A percentile compares a stretch with the other conserved stretches of the same genome.
phyloP scores from a whole-genome alignment of 352 stramenopile genomes.

The Globisporangium apiculatum region DNA sequence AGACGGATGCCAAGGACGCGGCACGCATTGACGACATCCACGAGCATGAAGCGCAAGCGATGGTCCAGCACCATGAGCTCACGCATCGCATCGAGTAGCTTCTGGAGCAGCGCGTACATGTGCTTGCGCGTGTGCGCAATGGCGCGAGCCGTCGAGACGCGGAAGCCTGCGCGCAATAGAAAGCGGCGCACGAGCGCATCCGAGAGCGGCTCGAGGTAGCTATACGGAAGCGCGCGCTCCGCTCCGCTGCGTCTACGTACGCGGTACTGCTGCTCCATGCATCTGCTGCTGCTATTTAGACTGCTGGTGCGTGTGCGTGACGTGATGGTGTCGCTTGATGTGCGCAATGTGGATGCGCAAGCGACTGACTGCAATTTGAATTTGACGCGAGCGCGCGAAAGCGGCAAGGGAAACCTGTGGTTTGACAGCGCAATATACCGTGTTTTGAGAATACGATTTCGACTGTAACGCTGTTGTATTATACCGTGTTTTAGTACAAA shows the following conservation, averaged over 20 bases:
- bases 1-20: conserved; percentile 56
- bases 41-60: conserved; percentile 35
- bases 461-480: neutral
- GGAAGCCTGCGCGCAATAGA: conserved; percentile 61
- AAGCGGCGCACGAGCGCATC: conserved; percentile 59
- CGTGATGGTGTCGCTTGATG: neutral
- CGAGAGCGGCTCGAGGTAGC: conserved; percentile 13
- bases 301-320: neutral
- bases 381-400: conserved; percentile 14
- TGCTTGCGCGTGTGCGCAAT: conserved; percentile 33
- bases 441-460: neutral
- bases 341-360: conserved; percentile 1
- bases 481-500: neutral
- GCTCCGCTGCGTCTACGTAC: conserved; percentile 37
- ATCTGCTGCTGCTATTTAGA: neutral
- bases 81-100: conserved; percentile 44
- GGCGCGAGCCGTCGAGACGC: conserved; percentile 30
- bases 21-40: conserved; percentile 64
- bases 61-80: conserved; percentile 39
- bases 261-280: conserved; percentile 23
- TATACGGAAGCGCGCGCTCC: neutral
- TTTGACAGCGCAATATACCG: conserved; percentile 2
- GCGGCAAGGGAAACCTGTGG: conserved; percentile 5
- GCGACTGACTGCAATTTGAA: conserved; percentile 10
- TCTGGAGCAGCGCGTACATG: conserved; percentile 43